Base-by-base conservation (phyloP, 78 protist genomes). In the Dictyostelium citrinum region DNA sequence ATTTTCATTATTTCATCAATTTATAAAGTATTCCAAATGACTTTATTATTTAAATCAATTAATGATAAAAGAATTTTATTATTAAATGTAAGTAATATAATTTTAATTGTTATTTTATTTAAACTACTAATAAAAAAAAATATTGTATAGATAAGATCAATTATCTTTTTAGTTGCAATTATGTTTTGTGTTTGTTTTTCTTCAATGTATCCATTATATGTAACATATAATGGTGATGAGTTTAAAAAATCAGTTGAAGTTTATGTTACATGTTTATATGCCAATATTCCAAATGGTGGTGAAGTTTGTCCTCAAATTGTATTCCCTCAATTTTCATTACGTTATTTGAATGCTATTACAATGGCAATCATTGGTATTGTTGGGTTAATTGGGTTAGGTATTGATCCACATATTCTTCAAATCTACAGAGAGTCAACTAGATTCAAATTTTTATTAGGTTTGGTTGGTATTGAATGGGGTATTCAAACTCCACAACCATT, bases 281-380 rank as follows among this genome's bases (percentile, higher is more conserved):
- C n/a, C 16, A 55, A 20, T 55, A 3, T 71, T 7, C 78, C n/a
- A n/a, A 20, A 16, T 33, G 77, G 46, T 7, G 37, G 1, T 16
- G n/a, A 17, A 6, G 20, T 14, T 20, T 74, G 81, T 74, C 58
- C 58, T 2, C 33, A 39, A 20, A 20, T 39, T 22, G 20, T 20
- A 74, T 74, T 74, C 6, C 46, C 46, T 20, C 58, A 39, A 29
- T 74, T 37, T 74, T 16, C 22, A 37, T n/a, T 74, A n/a, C 41
- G 81, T 37, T 74, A 74, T 39, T 10, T 74, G 3, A 74, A 74
- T 74, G 46, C 41, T 2, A 7, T 74, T 22, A 37, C 55, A n/a
- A 74, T 74, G 81, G 81, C 81, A n/a, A 39, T 74, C 8, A 74
- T 39, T 74, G 81, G 81, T 74, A 33, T 71, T 31, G 24, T 33